Evolutionary conservation across 441 rosid species (phyloP), one percentile per base, ranked within the genome.

Genomic region (Biscutella laevigata): DNA sequence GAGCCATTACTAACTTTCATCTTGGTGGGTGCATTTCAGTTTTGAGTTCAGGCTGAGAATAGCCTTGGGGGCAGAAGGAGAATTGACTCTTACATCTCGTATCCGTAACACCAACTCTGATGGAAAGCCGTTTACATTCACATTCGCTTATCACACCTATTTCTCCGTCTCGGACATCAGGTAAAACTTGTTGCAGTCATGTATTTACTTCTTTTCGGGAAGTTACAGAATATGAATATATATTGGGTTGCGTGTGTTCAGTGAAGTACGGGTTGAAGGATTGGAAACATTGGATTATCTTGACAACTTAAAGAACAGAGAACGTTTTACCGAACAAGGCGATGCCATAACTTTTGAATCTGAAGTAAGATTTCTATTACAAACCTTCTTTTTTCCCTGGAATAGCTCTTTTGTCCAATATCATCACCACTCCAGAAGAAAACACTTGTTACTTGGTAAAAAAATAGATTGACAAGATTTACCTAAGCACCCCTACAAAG

Each of bases 261-360:
- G 96, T 59, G 98, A 92, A 80, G 94, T 92, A 37, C 81, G 96
- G 12, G 82, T 88, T 48, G 99, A 92, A 73, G 99, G 99, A 22
- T 74, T 92, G 73, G 97, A 84, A 69, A 88, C 95, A 0, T 72
- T 88, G 41, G 95, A 92, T 78, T 92, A 86, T 65, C 86, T 86
- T 26, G 97, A 92, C 73, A 92, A 82, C 76, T 70, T 82, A 36
- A 75, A 77, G 78, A 69, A 62, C 43, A 86, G 71, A 75, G 86
- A 86, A 72, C 83, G 97, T 15, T 82, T 81, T 70, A 92, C 95
- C 4, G 99, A 92, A 65, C 97, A 86, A 69, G 97, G 94, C 15
- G 97, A 88, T 71, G 99, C 99, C 16, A 86, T 92, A 66, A 86
- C 95, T 32, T 92, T 92, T 43, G 97, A 92, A 72, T 71, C 82